These are phyloP conservation scores for Magnolia kwangsiensis DNA, from an alignment of 164 flowering plant genomes.

Conservation along the genomic window DNA sequence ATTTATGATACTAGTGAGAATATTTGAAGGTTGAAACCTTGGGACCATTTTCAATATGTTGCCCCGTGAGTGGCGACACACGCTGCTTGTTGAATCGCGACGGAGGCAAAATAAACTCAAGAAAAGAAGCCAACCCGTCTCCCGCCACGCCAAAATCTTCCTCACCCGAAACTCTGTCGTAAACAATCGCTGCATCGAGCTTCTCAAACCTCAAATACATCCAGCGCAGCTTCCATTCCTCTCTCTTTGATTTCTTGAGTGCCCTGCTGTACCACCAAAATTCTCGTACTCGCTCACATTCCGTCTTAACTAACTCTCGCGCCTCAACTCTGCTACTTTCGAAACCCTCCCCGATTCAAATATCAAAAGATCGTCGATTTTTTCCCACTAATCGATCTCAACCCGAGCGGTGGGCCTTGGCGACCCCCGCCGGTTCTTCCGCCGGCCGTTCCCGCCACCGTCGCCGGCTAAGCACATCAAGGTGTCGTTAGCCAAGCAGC, in stretches of 20 bases:
- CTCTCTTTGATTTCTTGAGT: not conserved
- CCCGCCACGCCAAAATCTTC: no score
- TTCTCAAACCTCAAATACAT: no score
- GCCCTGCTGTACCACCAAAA: not conserved
- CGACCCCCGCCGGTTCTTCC: constrained; percentile 57
- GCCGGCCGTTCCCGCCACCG: constrained; percentile 83
- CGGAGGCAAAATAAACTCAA: no score
- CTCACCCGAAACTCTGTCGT: no score
- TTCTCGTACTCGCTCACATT: not conserved
- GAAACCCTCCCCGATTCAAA: not conserved
- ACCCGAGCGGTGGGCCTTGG: not conserved
- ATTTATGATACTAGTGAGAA: no score
- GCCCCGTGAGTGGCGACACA: no score
- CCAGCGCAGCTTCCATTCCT: not conserved
- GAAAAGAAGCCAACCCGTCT: no score
- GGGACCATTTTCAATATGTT: no score
- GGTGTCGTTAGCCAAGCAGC: constrained; percentile 42
- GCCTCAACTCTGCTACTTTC: not conserved
- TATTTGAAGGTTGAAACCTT: no score
- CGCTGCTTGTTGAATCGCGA: no score
- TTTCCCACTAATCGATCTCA: not conserved
- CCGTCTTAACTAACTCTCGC: not conserved
- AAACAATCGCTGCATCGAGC: no score
- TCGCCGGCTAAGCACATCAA: constrained; percentile 94
- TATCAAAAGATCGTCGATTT: not conserved